A percentile compares a stretch with the other conserved stretches of the same genome.
phyloP scores from a whole-genome alignment of 805 yeast genomes.

The Zygosaccharomyces siamensis region DNA sequence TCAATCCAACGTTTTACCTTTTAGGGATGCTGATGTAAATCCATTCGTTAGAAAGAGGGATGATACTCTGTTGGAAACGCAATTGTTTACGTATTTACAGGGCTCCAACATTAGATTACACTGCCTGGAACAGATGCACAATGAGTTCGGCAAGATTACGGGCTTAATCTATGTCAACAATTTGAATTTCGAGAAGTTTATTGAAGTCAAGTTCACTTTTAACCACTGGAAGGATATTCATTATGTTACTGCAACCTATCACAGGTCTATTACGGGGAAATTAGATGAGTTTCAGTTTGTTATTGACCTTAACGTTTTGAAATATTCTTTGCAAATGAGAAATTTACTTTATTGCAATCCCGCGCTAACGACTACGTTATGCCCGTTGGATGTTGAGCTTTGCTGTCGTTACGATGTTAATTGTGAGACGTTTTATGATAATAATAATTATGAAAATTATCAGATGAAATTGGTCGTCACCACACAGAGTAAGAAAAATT shows the following conservation, averaged over 20 bases:
- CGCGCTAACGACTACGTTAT: slow-evolving; percentile 10
- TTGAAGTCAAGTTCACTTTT: slow-evolving; percentile 34
- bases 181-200: slow-evolving; percentile 32
- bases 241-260: slow-evolving; percentile 27
- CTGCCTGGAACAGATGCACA: slow-evolving; percentile 15
- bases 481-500: slow-evolving; percentile 6
- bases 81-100: slow-evolving; percentile 18
- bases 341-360: slow-evolving; percentile 19
- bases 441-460: slow-evolving; percentile 34
- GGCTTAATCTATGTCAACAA: slow-evolving; percentile 32
- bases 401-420: slow-evolving; percentile 35
- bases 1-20: slow-evolving; percentile 10
- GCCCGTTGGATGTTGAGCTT: slow-evolving; percentile 25
- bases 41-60: slow-evolving; percentile 7
- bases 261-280: slow-evolving; percentile 24
- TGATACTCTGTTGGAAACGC: slow-evolving; percentile 12
- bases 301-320: slow-evolving; percentile 29
- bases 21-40: slow-evolving; percentile 5
- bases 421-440: slow-evolving; percentile 34
- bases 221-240: slow-evolving; percentile 34
- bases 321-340: slow-evolving; percentile 25
- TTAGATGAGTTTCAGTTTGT: slow-evolving; percentile 32
- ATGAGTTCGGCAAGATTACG: slow-evolving; percentile 16
- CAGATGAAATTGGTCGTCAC: slow-evolving; percentile 19
- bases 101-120: slow-evolving; percentile 26